Percentiles rank a stretch among this genome's conserved stretches.
Conservation (phyloP, 2,329 filamentous ascomycete genomes). For the Aspergillus neotritici region DNA sequence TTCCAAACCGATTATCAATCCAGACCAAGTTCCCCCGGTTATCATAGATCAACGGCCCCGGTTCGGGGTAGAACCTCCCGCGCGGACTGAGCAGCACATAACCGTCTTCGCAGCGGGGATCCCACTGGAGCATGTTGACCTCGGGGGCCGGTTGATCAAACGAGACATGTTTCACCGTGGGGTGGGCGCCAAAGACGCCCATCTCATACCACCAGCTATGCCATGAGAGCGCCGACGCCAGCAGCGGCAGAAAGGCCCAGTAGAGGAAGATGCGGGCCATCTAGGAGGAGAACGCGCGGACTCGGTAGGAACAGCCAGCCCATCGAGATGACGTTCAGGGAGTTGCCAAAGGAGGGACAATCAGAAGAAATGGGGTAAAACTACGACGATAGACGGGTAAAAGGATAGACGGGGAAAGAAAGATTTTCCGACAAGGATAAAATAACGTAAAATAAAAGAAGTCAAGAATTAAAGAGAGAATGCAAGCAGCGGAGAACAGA, state of each 20-base stretch:
- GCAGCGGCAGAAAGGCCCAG: background rate
- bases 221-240: slow-evolving; percentile 9
- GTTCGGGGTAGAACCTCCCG: slow-evolving; percentile 26
- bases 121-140: slow-evolving; percentile 12
- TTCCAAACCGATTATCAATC: slow-evolving; percentile 28
- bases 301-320: too few relatives aligned
- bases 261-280: background rate
- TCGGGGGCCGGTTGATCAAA: slow-evolving; percentile 8
- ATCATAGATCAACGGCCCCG: slow-evolving; percentile 39
- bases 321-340: too few relatives aligned
- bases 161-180: slow-evolving; percentile 7
- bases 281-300: too few relatives aligned
- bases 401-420: too few relatives aligned
- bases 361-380: too few relatives aligned
- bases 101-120: slow-evolving; percentile 30
- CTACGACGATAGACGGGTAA: too few relatives aligned
- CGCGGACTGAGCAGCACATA: slow-evolving; percentile 36
- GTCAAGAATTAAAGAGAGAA: too few relatives aligned
- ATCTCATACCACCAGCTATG: slow-evolving; percentile 12
- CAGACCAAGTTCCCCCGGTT: slow-evolving; percentile 25
- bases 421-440: too few relatives aligned
- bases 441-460: too few relatives aligned
- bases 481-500: too few relatives aligned
- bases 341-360: too few relatives aligned
- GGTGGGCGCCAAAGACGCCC: slow-evolving; percentile 12